Evolutionary conservation across 2,329 filamentous ascomycete species (phyloP).

Genomic region (Akanthomyces lecanii): DNA sequence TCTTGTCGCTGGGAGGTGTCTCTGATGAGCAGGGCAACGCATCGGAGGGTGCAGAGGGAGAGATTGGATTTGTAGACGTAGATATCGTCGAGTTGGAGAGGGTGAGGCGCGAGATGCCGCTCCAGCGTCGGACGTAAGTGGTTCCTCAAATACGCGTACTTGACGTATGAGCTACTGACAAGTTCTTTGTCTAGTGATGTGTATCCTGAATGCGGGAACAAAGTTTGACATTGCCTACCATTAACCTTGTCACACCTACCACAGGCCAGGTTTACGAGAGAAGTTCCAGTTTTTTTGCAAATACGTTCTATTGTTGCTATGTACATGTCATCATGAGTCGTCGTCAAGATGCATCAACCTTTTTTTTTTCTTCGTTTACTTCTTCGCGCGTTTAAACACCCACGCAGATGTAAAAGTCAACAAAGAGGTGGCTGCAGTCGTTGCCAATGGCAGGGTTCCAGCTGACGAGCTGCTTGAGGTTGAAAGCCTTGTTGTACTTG

Average conservation of each 20-base stretch:
- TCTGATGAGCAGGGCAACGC: constrained; percentile 37
- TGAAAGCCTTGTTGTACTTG: constrained; percentile 15
- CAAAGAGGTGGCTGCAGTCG: constrained; percentile 15
- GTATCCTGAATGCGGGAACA: constrained; percentile 18
- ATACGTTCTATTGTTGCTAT: background rate
- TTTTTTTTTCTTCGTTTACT: background rate
- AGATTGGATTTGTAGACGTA: constrained; percentile 53
- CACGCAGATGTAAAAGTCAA: constrained; percentile 17
- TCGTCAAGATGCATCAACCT: background rate
- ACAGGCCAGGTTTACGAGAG: background rate
- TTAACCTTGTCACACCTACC: too few species aligned
- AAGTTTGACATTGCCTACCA: too few species aligned
- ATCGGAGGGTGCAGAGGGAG: constrained; percentile 38
- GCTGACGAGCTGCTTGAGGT: constrained; percentile 10
- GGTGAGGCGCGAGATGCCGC: constrained; percentile 49
- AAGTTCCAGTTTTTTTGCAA: background rate
- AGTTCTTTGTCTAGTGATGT: background rate
- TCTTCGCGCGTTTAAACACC: background rate
- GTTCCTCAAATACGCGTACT: background rate
- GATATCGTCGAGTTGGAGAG: constrained; percentile 44
- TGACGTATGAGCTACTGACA: background rate
- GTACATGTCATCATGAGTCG: constrained; percentile 10
- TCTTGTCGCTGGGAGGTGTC: constrained; percentile 60
- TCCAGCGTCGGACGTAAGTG: constrained; percentile 49
- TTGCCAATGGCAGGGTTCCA: constrained; percentile 16